Percentiles rank a stretch among this genome's conserved stretches.
phyloP scores from a whole-genome alignment of 371 early-diverging fungal genomes.

The Mucor sp. region DNA sequence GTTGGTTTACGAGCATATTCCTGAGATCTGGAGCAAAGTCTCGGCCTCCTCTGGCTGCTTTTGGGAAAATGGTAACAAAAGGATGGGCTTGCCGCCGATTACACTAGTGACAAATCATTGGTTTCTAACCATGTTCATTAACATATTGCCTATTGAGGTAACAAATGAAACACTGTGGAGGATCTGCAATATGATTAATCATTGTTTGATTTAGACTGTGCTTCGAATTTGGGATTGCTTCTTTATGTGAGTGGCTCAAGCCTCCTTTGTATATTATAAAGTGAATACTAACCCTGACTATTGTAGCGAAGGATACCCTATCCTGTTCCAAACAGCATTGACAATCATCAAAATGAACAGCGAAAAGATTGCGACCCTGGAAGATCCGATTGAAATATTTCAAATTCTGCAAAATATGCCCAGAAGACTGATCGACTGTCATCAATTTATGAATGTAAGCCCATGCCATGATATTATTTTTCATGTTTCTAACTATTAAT shows the following conservation, averaged over 20 bases:
- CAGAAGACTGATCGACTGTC: conserved; percentile 68
- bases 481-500: neutral
- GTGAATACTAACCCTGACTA: neutral
- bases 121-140: conserved; percentile 84
- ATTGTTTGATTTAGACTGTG: conserved; percentile 45
- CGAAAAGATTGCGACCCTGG: conserved; percentile 54
- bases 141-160: conserved; percentile 74
- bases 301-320: conserved; percentile 68
- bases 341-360: conserved; percentile 78
- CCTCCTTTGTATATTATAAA: no score
- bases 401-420: conserved; percentile 68
- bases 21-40: conserved; percentile 57
- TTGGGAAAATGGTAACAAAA: conserved; percentile 51
- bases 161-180: neutral
- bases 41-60: conserved; percentile 43
- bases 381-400: conserved; percentile 72
- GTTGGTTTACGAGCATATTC: conserved; percentile 58
- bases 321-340: conserved; percentile 77
- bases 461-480: neutral
- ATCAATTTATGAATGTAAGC: conserved; percentile 66
- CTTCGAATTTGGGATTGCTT: conserved; percentile 86
- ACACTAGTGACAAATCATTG: conserved; percentile 82
- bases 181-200: neutral
- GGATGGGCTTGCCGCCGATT: conserved; percentile 64
- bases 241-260: conserved; percentile 56